Base-by-base conservation (phyloP, 768 basidiomycete species). In the Tubosaeta sp. region DNA sequence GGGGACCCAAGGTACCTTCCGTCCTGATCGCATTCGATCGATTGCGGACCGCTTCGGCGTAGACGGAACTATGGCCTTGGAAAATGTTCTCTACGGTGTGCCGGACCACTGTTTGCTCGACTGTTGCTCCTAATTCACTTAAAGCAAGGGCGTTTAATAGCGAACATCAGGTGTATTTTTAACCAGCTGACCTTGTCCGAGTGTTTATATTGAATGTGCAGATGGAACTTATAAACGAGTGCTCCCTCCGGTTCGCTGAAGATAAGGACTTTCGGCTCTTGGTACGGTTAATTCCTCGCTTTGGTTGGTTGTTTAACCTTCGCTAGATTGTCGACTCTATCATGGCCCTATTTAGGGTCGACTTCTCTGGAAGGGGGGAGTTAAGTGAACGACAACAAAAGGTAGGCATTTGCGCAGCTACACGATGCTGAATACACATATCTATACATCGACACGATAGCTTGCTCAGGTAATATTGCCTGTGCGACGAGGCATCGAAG, bases 21-120 rank as follows among this genome's bases (percentile, higher is more conserved):
- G 94, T 30, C 94, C 94, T 3, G 94, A 98, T 65, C 84, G 94
- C 51, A 89, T 98, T 61, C 80, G 81, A 36, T 81, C 90, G 22
- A 90, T 98, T 55, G 93, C 95, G 18, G 91, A 95, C 43, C 80
- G 93, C 19, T 96, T 95, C 62, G 92, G 92, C 11, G 90, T 98
- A n/a, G 89, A 94, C 56, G 86, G 86, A 6, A 84, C 80, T 48
- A 83, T 89, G 81, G 88, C 85, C 1, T 71, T 94, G 22, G 92
- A 94, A 64, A 94, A 95, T 63, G 86, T 93, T 49, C 79, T 94
- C n/a, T 94, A 93, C 67, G 92, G 91, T 85, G 47, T 9, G 57
- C 8, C 18, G 54, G 45, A 10, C 47, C 38, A 49, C 25, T 25
- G n/a, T 39, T 13, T 7, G 27, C 41, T 19, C 38, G 38, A 43